Evolutionary conservation across 2,329 filamentous ascomycete species (phyloP), one percentile per base, ranked within the genome.

Genomic region (Xylariaceae sp.): DNA sequence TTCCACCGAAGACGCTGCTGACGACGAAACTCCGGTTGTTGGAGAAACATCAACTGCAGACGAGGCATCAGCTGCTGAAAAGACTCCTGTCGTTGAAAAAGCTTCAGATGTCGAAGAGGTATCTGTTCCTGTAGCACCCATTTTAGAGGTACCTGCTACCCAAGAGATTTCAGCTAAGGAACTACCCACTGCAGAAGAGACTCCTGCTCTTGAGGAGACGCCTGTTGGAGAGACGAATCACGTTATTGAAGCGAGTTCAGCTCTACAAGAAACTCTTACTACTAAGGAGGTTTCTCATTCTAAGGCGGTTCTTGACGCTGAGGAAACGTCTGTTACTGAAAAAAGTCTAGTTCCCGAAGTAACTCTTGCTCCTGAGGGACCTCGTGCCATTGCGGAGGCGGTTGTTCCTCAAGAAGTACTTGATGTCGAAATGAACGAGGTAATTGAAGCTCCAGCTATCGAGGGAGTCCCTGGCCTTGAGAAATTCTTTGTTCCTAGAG

Each of bases 71-170:
- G 32, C 43, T 9, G 29, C 46, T 51, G 51, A 56, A 29, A 27
- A 47, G 12, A 47, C 35, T 45, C 19, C 47, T 26, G 19, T 27
- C 26, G 31, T 11, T 35, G 42, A 53, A 29, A 50, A 44, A 35
- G 19, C n/a, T 12, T 26, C 48, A 12, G 41, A 31, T n/a, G 31
- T 34, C 19, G 30, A 48, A 29, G 37, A 47, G 11, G 30, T 44
- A 41, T 30, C 11, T 29, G 9, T 60, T 44, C 19, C 50, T 42
- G 43, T 40, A 58, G 34, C 55, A 48, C 43, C 50, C 37, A 35
- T 49, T 44, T 35, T 31, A 2, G 60, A 65, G 41, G 53, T 53
- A 8, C 35, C 42, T 29, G 9, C n/a, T 41, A 43, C 42, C 9
- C 59, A 60, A 26, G 55, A 61, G 26, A 26, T 19, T 8, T 27